Base-by-base conservation (phyloP, 2,329 filamentous ascomycete species). In the Polychaeton citri region DNA sequence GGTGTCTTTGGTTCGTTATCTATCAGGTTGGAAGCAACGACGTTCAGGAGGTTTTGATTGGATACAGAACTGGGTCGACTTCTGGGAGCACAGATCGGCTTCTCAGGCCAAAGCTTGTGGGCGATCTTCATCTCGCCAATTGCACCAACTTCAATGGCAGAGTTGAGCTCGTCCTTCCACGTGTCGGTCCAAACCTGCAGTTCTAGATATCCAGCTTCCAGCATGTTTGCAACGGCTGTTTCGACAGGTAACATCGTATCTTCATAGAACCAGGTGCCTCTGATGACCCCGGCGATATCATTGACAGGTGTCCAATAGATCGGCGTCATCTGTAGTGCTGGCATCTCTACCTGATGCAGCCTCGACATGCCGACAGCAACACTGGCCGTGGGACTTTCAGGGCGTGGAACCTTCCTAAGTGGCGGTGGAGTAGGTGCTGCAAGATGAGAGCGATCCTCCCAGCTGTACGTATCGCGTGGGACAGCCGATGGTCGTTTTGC, bases 301-400 rank as follows among this genome's bases (percentile, higher is more conserved):
- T 93, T 86, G 20, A 96, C 72, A 6, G 90, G 88, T 13, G 81
- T 87, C 90, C 90, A 98, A 55, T 98, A 98, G 40, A 96, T 95
- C 0, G 90, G 90, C 57, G 87, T 84, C 86, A 98, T 93, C 51
- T 65, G 38, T 21, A 93, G 62, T 36, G 72, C 72, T 16, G 88
- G 86, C 47, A 96, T 68, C 39, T 82, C 77, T 1, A 96, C 88
- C 50, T 87, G 73, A 54, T 98, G 88, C 39, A 98, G 66, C 45
- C 86, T 74, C n/a, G 87, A 93, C 5, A 90, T 68, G 0, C 90
- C 90, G 1, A 96, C 88, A 3, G 86, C 76, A 2, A 96, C 77
- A 39, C 81, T 76, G 4, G 63, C 64, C 34, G 53, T 59, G 2
- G 62, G 63, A 0, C 56, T 55, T 38, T 54, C 54, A 42, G 38